Percentiles rank a stretch among this genome's conserved stretches.
Conservation (phyloP, 768 basidiomycete species). For the Termitomyces sp. region DNA sequence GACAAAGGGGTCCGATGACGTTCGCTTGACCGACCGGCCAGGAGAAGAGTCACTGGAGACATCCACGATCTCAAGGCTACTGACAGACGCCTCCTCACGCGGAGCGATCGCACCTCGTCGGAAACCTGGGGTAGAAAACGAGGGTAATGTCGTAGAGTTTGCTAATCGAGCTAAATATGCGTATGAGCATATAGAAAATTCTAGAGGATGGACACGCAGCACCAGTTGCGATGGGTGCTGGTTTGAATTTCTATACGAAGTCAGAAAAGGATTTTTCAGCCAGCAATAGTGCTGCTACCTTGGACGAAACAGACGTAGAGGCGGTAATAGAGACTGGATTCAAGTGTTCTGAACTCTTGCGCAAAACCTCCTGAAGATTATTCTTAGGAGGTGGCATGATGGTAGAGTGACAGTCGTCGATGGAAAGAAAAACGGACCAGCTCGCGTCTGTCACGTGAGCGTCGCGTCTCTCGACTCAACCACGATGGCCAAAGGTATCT, state of each 20-base stretch:
- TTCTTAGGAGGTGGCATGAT: conserved; percentile 24
- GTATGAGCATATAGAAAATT: not conserved
- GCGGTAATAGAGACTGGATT: not conserved
- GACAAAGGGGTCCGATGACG: conserved; percentile 36
- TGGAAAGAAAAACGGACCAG: not conserved
- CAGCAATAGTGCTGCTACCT: conserved; percentile 11
- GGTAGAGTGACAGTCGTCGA: not conserved
- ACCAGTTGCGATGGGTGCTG: conserved; percentile 18
- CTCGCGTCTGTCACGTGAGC: conserved; percentile 1
- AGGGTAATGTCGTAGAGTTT: conserved; percentile 25
- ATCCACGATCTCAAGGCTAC: conserved; percentile 23
- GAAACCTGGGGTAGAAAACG: conserved; percentile 46
- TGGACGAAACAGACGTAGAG: conserved; percentile 12
- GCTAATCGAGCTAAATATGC: conserved; percentile 20
- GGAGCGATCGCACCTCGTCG: conserved; percentile 19
- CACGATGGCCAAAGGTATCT: conserved; percentile 47
- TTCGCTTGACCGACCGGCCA: conserved; percentile 29
- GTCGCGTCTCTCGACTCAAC: not conserved
- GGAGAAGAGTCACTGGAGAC: conserved; percentile 38
- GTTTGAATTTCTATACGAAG: conserved; percentile 13
- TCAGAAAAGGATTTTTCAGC: not conserved
- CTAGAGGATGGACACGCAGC: not conserved
- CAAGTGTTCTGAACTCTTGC: conserved; percentile 15
- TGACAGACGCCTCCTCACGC: conserved; percentile 11
- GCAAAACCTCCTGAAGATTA: conserved; percentile 38